phyloP scores from a whole-genome alignment of 1,284 basidiomycete genomes.

The Laetiporus sulphureus region DNA sequence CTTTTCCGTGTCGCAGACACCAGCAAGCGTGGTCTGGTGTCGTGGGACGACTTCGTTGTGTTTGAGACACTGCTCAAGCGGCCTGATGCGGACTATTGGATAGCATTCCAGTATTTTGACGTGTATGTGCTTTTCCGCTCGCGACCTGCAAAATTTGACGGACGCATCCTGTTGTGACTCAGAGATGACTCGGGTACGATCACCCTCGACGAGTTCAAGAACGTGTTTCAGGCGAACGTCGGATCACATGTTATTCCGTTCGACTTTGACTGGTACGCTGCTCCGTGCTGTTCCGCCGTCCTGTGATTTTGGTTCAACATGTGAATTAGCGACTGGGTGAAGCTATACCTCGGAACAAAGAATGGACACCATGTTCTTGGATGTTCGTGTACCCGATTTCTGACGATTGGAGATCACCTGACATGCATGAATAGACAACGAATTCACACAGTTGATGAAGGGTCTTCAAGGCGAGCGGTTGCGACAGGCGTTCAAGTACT shows the following conservation, averaged over 20 bases:
- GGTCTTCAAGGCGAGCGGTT: slow-evolving; percentile 93
- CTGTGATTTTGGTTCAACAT: slow-evolving; percentile 4
- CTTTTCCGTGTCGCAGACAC: slow-evolving; percentile 89
- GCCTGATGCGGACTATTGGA: slow-evolving; percentile 92
- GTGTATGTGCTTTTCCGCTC: slow-evolving; percentile 49
- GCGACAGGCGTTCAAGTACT: slow-evolving; percentile 86
- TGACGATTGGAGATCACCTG: background rate
- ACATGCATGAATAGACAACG: slow-evolving; percentile 55
- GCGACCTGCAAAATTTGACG: background rate
- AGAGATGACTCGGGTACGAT: slow-evolving; percentile 87
- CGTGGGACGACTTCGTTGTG: slow-evolving; percentile 91
- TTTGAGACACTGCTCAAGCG: slow-evolving; percentile 88
- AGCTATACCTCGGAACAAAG: slow-evolving; percentile 87
- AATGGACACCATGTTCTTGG: slow-evolving; percentile 87
- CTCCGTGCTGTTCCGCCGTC: slow-evolving; percentile 5
- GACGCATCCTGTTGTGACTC: slow-evolving; percentile 5
- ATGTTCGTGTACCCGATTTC: slow-evolving; percentile 55
- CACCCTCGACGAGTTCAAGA: slow-evolving; percentile 90
- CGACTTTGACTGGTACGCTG: slow-evolving; percentile 80
- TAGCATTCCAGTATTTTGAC: slow-evolving; percentile 95
- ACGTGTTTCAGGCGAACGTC: slow-evolving; percentile 79
- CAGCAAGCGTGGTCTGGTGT: slow-evolving; percentile 71
- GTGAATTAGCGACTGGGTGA: slow-evolving; percentile 77
- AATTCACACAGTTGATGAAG: slow-evolving; percentile 96
- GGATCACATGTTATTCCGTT: slow-evolving; percentile 84